Evolutionary conservation across 1,284 basidiomycete species (phyloP).

Genomic region (Fomitopsis schrenkii): DNA sequence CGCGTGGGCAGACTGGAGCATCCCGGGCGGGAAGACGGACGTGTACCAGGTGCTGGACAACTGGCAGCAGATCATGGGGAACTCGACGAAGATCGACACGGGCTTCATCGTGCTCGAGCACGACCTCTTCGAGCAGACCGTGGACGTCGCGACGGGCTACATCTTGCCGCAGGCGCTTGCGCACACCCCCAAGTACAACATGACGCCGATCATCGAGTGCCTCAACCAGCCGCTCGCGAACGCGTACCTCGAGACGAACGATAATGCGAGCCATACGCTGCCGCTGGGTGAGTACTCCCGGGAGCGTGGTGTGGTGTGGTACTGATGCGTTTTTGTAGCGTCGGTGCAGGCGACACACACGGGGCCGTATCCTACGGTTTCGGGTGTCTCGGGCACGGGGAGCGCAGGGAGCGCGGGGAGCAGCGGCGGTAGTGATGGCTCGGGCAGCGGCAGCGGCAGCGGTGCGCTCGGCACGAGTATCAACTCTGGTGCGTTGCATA

Average conservation of each 20-base stretch:
- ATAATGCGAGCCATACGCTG: conserved; percentile 55
- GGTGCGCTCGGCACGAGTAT: neutral
- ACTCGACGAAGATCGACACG: conserved; percentile 41
- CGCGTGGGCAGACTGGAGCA: conserved; percentile 60
- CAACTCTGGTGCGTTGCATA: neutral
- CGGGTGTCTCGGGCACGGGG: neutral
- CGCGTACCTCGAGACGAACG: conserved; percentile 68
- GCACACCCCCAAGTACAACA: conserved; percentile 54
- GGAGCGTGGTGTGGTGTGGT: neutral
- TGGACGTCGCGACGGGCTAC: conserved; percentile 67
- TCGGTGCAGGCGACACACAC: neutral
- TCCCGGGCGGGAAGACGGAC: conserved; percentile 59
- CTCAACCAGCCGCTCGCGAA: conserved; percentile 50
- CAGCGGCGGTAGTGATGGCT: neutral
- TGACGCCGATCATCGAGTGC: conserved; percentile 68
- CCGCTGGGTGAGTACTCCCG: conserved; percentile 25
- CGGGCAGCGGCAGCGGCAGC: neutral
- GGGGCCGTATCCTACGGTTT: neutral
- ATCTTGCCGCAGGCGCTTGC: conserved; percentile 65
- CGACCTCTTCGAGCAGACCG: conserved; percentile 65
- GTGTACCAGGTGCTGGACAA: conserved; percentile 57
- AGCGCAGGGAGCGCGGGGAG: neutral
- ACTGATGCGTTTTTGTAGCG: neutral
- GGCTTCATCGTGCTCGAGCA: conserved; percentile 79
- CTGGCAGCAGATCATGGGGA: conserved; percentile 60